Percentiles rank a stretch among this genome's conserved stretches.
phyloP scores from a whole-genome alignment of 768 basidiomycete genomes.

The Ramaria rubella region DNA sequence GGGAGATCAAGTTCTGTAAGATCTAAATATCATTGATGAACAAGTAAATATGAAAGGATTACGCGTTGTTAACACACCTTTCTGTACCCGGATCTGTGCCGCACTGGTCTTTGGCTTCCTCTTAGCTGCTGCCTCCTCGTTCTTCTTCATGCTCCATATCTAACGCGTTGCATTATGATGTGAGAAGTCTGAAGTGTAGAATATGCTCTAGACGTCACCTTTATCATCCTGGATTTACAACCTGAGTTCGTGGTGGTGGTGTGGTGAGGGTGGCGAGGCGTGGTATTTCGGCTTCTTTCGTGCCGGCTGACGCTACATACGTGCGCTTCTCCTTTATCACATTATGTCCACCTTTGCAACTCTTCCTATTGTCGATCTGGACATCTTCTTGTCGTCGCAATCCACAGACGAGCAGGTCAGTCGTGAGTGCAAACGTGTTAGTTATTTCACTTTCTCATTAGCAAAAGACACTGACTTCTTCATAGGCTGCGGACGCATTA shows the following conservation, averaged over 20 bases:
- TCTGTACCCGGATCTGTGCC: slow-evolving; percentile 98
- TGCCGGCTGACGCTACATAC: background rate
- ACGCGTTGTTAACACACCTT: slow-evolving; percentile 52
- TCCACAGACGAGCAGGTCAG: slow-evolving; percentile 29
- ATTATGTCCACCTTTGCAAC: slow-evolving; percentile 26
- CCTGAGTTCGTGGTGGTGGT: background rate
- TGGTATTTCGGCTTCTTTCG: background rate
- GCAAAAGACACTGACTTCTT: slow-evolving; percentile 5
- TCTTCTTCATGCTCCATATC: slow-evolving; percentile 99
- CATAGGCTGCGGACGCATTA: slow-evolving; percentile 72
- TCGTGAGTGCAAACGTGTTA: slow-evolving; percentile 66
- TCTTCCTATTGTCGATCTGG: slow-evolving; percentile 72
- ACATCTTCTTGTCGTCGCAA: slow-evolving; percentile 57
- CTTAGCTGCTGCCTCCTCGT: slow-evolving; percentile 94
- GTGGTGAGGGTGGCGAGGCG: background rate
- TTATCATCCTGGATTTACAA: slow-evolving; percentile 32
- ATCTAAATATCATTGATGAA: slow-evolving; percentile 43
- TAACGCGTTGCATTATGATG: slow-evolving; percentile 27
- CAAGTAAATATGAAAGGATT: background rate
- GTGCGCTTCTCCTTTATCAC: too few species aligned
- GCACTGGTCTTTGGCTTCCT: slow-evolving; percentile 98
- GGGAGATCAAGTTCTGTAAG: slow-evolving; percentile 95
- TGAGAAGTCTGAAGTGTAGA: background rate
- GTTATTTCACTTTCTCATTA: slow-evolving; percentile 4
- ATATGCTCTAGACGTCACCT: slow-evolving; percentile 27